phyloP scores from a whole-genome alignment of 2,329 filamentous ascomycete species.

The Ciborinia camelliae region DNA sequence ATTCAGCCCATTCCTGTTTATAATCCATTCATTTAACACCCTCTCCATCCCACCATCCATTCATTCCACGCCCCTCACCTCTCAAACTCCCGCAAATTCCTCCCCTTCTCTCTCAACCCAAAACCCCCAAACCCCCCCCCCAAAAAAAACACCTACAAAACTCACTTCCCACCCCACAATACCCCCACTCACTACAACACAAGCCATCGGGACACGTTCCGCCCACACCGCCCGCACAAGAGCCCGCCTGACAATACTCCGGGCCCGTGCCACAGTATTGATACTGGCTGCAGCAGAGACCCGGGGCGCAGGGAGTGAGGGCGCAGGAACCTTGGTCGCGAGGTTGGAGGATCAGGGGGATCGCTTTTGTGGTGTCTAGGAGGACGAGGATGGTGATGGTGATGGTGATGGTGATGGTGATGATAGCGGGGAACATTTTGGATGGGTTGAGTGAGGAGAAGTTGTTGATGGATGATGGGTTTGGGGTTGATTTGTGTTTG shows the following conservation, averaged over 20 bases:
- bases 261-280: conserved; percentile 12
- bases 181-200: conserved; percentile 23
- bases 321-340: conserved; percentile 1
- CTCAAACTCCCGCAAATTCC: no score
- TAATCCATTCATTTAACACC: no score
- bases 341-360: background rate
- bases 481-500: background rate
- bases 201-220: conserved; percentile 23
- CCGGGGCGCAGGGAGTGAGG: background rate
- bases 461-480: background rate
- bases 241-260: conserved; percentile 10
- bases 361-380: background rate
- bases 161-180: conserved; percentile 20
- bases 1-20: no score
- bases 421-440: background rate
- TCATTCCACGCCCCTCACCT: no score
- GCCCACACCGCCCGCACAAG: conserved; percentile 23
- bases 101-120: no score
- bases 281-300: conserved; percentile 11
- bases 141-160: background rate
- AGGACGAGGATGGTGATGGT: background rate
- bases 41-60: no score
- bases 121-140: no score
- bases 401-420: no score
- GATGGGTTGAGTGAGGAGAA: background rate